These are phyloP conservation scores for Malus hybrid DNA, from an alignment of 331 rosid genomes.

Conservation along the genomic window DNA sequence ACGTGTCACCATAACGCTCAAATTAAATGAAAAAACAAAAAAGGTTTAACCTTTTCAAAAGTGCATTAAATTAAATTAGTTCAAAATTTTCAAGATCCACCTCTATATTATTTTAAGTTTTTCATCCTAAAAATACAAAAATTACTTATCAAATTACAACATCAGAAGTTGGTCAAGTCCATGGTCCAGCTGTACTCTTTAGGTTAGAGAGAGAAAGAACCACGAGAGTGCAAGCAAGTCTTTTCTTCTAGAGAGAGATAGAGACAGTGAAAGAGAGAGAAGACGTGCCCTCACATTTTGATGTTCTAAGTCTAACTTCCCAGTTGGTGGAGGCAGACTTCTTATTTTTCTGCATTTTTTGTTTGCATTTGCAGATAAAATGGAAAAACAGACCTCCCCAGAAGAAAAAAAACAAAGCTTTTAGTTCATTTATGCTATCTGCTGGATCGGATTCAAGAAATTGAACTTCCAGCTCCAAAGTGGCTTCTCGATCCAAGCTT, in stretches of 20 bases:
- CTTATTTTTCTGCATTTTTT: neutral
- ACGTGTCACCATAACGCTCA: too few species aligned
- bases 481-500: conserved; percentile 41
- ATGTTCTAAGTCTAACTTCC: neutral
- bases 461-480: conserved; percentile 26
- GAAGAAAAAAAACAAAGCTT: neutral
- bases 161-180: conserved; percentile 43
- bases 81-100: too few species aligned
- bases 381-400: neutral
- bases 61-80: too few species aligned
- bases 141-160: conserved; percentile 8
- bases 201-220: conserved; percentile 5
- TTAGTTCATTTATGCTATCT: neutral
- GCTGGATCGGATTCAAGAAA: conserved; percentile 45
- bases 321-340: neutral
- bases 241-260: neutral
- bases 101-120: neutral
- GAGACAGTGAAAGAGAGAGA: conserved; percentile 12
- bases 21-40: too few species aligned
- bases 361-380: conserved; percentile 40
- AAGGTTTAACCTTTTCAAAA: too few species aligned
- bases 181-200: conserved; percentile 37
- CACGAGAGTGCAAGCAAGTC: neutral
- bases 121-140: neutral
- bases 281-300: conserved; percentile 22